phyloP scores from a whole-genome alignment of 495 filamentous ascomycete genomes.

The Podospora didyma region DNA sequence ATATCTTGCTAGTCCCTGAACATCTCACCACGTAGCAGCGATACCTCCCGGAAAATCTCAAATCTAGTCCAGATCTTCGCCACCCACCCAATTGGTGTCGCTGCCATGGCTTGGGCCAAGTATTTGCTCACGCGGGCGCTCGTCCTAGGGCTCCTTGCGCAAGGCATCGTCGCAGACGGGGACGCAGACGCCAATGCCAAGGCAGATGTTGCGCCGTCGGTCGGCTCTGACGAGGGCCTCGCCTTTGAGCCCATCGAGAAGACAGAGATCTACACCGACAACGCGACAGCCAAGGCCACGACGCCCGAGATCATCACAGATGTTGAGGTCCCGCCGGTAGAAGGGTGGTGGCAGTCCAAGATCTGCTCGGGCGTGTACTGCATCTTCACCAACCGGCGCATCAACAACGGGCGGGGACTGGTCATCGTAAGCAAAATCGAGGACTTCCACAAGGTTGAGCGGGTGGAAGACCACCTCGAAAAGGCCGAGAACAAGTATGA shows the following conservation, averaged over 20 bases:
- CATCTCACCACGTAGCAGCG: too few species aligned
- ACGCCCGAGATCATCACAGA: neutral
- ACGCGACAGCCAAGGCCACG: slow-evolving; percentile 11
- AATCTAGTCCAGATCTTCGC: neutral
- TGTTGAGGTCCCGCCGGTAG: slow-evolving; percentile 9
- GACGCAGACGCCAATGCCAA: slow-evolving; percentile 3
- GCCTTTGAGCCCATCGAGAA: slow-evolving; percentile 28
- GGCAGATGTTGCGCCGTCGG: neutral
- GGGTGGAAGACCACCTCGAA: slow-evolving; percentile 20
- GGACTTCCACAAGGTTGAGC: slow-evolving; percentile 24
- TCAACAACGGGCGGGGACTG: slow-evolving; percentile 25
- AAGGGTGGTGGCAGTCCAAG: slow-evolving; percentile 26
- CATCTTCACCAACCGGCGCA: slow-evolving; percentile 28
- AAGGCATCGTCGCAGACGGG: slow-evolving; percentile 5
- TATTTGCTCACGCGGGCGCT: slow-evolving; percentile 14
- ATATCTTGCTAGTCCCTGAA: neutral
- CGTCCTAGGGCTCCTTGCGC: slow-evolving; percentile 14
- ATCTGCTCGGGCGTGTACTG: slow-evolving; percentile 31
- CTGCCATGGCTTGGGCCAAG: slow-evolving; percentile 18
- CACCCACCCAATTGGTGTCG: too few species aligned
- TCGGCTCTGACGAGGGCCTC: slow-evolving; percentile 17
- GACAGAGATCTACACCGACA: slow-evolving; percentile 18
- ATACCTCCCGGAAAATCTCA: neutral
- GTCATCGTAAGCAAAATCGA: slow-evolving; percentile 20
- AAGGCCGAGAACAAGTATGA: slow-evolving; percentile 19